Conservation (phyloP, 2,329 filamentous ascomycete genomes). For the Fusarium penzigii region DNA sequence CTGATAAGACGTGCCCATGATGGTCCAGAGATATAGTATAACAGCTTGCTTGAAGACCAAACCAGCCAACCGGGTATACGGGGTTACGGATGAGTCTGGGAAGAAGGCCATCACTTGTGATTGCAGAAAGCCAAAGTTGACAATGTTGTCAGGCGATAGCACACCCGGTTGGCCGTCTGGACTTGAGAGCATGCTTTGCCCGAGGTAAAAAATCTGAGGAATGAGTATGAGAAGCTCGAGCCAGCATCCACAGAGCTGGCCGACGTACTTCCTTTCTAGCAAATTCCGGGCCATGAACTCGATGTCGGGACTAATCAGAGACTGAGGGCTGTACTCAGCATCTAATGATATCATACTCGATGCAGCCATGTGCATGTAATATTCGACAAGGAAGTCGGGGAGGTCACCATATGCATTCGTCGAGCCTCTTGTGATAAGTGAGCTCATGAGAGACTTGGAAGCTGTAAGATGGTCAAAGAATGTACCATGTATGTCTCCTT, state of each 20-base stretch:
- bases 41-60: slow-evolving; percentile 47
- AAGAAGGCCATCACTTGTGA: slow-evolving; percentile 42
- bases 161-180: slow-evolving; percentile 25
- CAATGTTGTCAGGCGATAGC: slow-evolving; percentile 42
- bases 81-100: slow-evolving; percentile 36
- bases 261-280: slow-evolving; percentile 34
- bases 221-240: slow-evolving; percentile 40
- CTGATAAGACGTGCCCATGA: slow-evolving; percentile 33
- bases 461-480: slow-evolving; percentile 48
- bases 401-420: slow-evolving; percentile 37
- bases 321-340: slow-evolving; percentile 29
- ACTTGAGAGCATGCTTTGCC: slow-evolving; percentile 39
- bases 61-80: slow-evolving; percentile 42
- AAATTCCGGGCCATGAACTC: slow-evolving; percentile 32
- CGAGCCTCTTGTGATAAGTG: slow-evolving; percentile 36
- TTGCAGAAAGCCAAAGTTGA: slow-evolving; percentile 45
- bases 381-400: slow-evolving; percentile 48
- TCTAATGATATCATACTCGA: slow-evolving; percentile 49
- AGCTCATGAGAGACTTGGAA: slow-evolving; percentile 43
- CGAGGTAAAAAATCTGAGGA: slow-evolving; percentile 44
- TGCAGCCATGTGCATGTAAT: slow-evolving; percentile 48
- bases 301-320: slow-evolving; percentile 34
- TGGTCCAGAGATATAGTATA: slow-evolving; percentile 43
- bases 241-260: slow-evolving; percentile 42
- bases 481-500: slow-evolving; percentile 47